Evolutionary conservation across 2,329 filamentous ascomycete species (phyloP), one percentile per base, ranked within the genome.

Genomic region (Claviceps maximensis): DNA sequence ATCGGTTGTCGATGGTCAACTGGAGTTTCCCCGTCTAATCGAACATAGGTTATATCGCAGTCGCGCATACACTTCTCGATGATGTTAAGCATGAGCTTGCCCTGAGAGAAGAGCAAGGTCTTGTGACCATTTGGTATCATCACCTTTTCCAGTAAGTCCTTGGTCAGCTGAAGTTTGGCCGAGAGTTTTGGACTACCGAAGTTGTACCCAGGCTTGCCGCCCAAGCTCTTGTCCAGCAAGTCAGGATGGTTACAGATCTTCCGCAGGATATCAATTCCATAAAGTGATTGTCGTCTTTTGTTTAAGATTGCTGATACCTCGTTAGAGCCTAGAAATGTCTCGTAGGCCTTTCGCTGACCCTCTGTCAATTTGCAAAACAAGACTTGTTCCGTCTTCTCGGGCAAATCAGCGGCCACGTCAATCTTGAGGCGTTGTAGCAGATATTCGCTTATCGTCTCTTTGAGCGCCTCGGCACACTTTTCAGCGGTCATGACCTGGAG

Each of bases 181-280:
- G 91, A 97, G 61, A 90, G 86, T 48, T 77, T 78, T 0, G 83
- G 78, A 56, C 77, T 81, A 3, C 93, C 93, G 72, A 90, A 97
- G 49, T 82, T 76, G 59, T 91, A 90, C 12, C 78, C 81, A 1
- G 75, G 63, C 59, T 85, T 84, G 52, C 62, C 63, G 55, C 69
- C 74, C 17, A 79, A 66, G 25, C 61, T 66, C 45, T 76, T 87
- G 60, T 93, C 83, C 2, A 86, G 72, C 1, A 98, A 74, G 69
- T 98, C 93, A 0, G 94, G 93, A 62, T 98, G 94, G 58, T 98
- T 98, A 73, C 91, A 97, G 52, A 98, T 91, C 68, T 98, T 98
- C 50, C 93, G 84, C 41, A 98, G 73, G 27, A 90, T 86, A 60
- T 96, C 90, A 57, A 98, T 89, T 8, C 91, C 93, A 60, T 85